phyloP scores from a whole-genome alignment of 164 flowering plant genomes.

The Magnolia changhungtana region DNA sequence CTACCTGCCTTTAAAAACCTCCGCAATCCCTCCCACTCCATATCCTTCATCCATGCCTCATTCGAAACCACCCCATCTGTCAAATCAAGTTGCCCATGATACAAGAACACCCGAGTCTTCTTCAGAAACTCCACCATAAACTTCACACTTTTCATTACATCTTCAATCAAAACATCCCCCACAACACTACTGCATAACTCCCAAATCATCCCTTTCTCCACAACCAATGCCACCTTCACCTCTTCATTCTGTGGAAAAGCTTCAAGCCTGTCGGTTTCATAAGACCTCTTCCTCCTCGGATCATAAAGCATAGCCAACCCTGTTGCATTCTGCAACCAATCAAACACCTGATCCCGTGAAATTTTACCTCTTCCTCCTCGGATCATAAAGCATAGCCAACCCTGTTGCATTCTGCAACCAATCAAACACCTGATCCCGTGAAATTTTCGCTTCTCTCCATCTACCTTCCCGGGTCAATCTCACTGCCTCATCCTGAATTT shows the following conservation, averaged over 20 bases:
- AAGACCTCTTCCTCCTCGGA: constrained; percentile 30
- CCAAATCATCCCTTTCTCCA: constrained; percentile 30
- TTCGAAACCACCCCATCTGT: constrained; percentile 64
- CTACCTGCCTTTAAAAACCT: constrained; percentile 50
- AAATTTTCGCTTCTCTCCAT: constrained; percentile 24
- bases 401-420: constrained; percentile 24
- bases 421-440: constrained; percentile 7
- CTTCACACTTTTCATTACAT: constrained; percentile 84
- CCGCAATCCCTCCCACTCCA: constrained; percentile 61
- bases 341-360: constrained; percentile 10
- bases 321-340: constrained; percentile 18
- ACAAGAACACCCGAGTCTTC: constrained; percentile 45
- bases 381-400: constrained; percentile 24
- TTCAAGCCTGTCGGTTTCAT: constrained; percentile 33
- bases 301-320: constrained; percentile 29
- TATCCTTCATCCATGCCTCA: constrained; percentile 66
- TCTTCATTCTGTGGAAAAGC: constrained; percentile 29
- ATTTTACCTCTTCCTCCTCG: constrained; percentile 20
- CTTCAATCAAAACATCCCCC: constrained; percentile 43
- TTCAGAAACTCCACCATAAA: constrained; percentile 46
- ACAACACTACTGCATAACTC: constrained; percentile 56
- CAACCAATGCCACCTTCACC: constrained; percentile 52
- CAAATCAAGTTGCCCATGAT: constrained; percentile 48
- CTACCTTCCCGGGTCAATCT: constrained; percentile 13
- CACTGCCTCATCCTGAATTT: constrained; percentile 18